Percentiles rank a stretch among this genome's conserved stretches.
phyloP scores from a whole-genome alignment of 2,329 filamentous ascomycete species.

The Hypoxylon sp. region DNA sequence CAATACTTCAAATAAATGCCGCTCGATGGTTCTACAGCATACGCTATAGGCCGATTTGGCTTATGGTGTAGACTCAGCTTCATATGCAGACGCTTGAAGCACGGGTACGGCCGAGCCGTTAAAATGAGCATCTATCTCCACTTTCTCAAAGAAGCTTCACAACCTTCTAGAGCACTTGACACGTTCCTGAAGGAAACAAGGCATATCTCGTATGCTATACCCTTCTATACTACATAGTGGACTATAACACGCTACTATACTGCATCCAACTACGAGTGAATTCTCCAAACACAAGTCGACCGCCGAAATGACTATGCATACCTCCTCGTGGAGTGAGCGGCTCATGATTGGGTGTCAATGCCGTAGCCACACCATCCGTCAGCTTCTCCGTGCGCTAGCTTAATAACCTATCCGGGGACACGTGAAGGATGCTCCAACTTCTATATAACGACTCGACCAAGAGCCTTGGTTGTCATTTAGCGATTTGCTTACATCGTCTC shows the following conservation, averaged over 20 bases:
- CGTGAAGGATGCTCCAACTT: conserved; percentile 39
- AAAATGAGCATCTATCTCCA: conserved; percentile 14
- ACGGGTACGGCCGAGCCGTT: conserved; percentile 3
- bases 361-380: conserved; percentile 27
- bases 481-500: conserved; percentile 45
- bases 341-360: conserved; percentile 27
- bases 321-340: conserved; percentile 26
- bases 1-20: conserved; percentile 1
- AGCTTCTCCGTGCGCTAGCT: conserved; percentile 26
- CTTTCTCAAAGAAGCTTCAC: conserved; percentile 7
- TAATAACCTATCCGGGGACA: conserved; percentile 22
- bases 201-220: conserved; percentile 15
- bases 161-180: conserved; percentile 2
- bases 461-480: conserved; percentile 43
- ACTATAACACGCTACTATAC: conserved; percentile 16
- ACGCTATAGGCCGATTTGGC: background rate
- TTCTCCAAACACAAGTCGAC: conserved; percentile 28
- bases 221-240: conserved; percentile 4
- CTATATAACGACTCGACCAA: conserved; percentile 35
- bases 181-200: conserved; percentile 13
- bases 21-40: conserved; percentile 1
- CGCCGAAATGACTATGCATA: conserved; percentile 39
- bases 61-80: background rate
- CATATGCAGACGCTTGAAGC: conserved; percentile 3
- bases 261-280: conserved; percentile 14